phyloP scores from a whole-genome alignment of 2,329 filamentous ascomycete species.

The Penicillium palitans region DNA sequence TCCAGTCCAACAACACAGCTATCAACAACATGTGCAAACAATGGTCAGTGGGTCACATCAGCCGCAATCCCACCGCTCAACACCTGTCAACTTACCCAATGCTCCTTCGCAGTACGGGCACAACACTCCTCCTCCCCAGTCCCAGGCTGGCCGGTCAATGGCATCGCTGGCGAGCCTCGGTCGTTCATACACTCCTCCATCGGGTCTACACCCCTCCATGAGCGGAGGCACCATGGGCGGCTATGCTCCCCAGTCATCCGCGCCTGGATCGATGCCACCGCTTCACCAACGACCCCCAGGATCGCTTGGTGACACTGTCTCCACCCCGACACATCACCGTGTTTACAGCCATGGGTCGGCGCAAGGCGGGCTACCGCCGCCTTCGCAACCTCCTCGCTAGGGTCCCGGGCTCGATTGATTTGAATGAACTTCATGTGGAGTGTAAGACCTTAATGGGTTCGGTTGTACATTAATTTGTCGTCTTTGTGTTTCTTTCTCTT shows the following conservation, averaged over 20 bases:
- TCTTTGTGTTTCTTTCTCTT: slow-evolving; percentile 1
- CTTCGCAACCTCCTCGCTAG: slow-evolving; percentile 31
- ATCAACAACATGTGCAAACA: slow-evolving; percentile 42
- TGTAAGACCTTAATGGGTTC: not conserved
- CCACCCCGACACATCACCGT: slow-evolving; percentile 36
- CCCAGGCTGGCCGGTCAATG: slow-evolving; percentile 29
- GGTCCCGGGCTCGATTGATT: not conserved
- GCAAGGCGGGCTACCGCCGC: slow-evolving; percentile 30
- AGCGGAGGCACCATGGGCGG: slow-evolving; percentile 29
- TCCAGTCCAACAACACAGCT: slow-evolving; percentile 29
- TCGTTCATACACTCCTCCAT: slow-evolving; percentile 44
- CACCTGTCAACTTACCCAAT: slow-evolving; percentile 31
- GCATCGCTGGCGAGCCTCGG: slow-evolving; percentile 31
- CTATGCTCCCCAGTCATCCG: slow-evolving; percentile 31
- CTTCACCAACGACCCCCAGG: slow-evolving; percentile 33
- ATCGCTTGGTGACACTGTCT: slow-evolving; percentile 23
- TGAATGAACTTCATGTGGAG: not conserved
- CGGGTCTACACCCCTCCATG: slow-evolving; percentile 32
- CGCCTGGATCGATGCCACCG: slow-evolving; percentile 25
- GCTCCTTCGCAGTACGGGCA: slow-evolving; percentile 32
- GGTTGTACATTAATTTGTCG: slow-evolving; percentile 4
- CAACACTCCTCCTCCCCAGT: slow-evolving; percentile 37
- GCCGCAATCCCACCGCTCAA: slow-evolving; percentile 35
- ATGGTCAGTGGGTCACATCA: slow-evolving; percentile 41
- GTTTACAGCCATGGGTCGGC: slow-evolving; percentile 42